Conservation (phyloP, 2,329 filamentous ascomycete species). For the Neodidymelliopsis sp. region DNA sequence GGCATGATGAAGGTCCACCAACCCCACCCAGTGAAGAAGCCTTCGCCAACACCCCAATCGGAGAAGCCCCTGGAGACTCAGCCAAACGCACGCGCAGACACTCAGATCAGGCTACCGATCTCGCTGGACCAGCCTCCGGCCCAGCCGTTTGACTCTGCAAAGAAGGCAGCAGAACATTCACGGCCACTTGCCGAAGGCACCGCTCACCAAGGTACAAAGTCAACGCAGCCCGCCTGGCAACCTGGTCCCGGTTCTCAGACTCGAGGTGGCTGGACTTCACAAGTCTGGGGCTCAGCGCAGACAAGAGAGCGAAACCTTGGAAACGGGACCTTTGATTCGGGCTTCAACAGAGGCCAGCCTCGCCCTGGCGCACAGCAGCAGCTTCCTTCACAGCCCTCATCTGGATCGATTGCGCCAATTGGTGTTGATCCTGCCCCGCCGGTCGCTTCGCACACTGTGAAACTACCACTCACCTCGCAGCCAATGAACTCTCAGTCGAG, state of each 20-base stretch:
- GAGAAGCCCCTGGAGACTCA: constrained; percentile 28
- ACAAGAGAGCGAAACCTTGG: constrained; percentile 73
- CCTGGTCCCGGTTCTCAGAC: constrained; percentile 34
- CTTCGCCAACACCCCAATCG: constrained; percentile 21
- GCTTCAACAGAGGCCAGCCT: constrained; percentile 61
- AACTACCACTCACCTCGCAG: constrained; percentile 17
- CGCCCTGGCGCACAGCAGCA: constrained; percentile 41
- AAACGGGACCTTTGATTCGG: constrained; percentile 77
- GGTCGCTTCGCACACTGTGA: constrained; percentile 25
- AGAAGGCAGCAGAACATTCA: constrained; percentile 25
- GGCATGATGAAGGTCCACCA: constrained; percentile 69
- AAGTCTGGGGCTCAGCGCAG: constrained; percentile 77
- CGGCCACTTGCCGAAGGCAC: constrained; percentile 24
- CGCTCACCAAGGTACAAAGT: constrained; percentile 29
- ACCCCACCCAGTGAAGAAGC: constrained; percentile 58
- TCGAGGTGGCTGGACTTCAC: constrained; percentile 50
- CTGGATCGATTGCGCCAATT: constrained; percentile 34
- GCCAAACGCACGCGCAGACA: constrained; percentile 29
- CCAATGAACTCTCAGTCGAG: constrained; percentile 23
- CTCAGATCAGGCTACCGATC: constrained; percentile 26
- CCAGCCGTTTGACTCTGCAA: constrained; percentile 27
- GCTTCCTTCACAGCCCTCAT: constrained; percentile 35
- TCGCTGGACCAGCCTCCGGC: constrained; percentile 27
- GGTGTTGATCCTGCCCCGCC: constrained; percentile 28
- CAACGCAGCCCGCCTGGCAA: constrained; percentile 39